phyloP scores from a whole-genome alignment of 306 rosid genomes.

The Adenanthera pavonina region DNA sequence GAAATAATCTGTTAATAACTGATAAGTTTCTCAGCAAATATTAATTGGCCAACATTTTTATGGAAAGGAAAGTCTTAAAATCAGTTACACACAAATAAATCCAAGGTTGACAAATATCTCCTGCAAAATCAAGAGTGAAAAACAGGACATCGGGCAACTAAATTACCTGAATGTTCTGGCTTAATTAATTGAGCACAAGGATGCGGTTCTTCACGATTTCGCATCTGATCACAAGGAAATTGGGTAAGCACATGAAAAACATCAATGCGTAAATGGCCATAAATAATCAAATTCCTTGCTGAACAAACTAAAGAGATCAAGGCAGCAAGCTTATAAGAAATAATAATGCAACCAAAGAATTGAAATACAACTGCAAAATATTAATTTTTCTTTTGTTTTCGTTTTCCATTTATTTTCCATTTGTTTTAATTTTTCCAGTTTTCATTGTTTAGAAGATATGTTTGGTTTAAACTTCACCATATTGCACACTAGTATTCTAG shows the following conservation, averaged over 20 bases:
- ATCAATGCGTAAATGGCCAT: slow-evolving; percentile 2
- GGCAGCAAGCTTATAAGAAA: background rate
- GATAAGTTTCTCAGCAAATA: background rate
- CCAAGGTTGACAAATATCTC: background rate
- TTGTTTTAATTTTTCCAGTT: background rate
- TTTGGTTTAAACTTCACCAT: background rate
- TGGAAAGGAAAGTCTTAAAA: background rate
- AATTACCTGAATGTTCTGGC: slow-evolving; percentile 58
- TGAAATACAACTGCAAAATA: background rate
- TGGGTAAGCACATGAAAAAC: slow-evolving; percentile 9
- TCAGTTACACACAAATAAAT: background rate
- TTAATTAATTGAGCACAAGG: slow-evolving; percentile 61
- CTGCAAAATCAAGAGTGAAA: slow-evolving; percentile 21
- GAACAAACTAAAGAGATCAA: background rate
- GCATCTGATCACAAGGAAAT: slow-evolving; percentile 46
- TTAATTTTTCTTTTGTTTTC: slow-evolving; percentile 1
- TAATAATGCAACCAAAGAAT: background rate
- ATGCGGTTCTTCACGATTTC: slow-evolving; percentile 47
- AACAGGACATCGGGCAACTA: background rate
- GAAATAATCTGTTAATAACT: background rate
- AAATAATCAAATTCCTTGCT: slow-evolving; percentile 20
- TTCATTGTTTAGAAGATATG: background rate
- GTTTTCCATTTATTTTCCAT: slow-evolving; percentile 1
- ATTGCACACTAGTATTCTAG: background rate
- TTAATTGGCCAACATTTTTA: background rate